Percentiles rank a stretch among this genome's conserved stretches.
Evolutionary conservation across 768 basidiomycete species (phyloP).

Genomic region (Peribolospora baueri): DNA sequence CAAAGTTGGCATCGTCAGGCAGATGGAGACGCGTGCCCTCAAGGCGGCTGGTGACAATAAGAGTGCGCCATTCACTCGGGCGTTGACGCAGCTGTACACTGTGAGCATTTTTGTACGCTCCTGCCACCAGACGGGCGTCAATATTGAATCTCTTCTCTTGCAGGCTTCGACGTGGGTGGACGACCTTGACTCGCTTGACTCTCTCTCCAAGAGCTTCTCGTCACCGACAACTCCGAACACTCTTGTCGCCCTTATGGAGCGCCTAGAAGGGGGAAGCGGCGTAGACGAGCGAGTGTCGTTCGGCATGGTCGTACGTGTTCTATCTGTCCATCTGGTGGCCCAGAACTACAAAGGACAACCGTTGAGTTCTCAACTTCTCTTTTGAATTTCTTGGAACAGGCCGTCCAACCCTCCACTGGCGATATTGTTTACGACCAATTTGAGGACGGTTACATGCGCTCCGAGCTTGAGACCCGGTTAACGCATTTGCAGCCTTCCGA

Average conservation of each 20-base stretch:
- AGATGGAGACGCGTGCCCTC: constrained; percentile 66
- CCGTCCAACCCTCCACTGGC: constrained; percentile 63
- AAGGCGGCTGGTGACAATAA: constrained; percentile 60
- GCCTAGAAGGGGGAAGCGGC: constrained; percentile 23
- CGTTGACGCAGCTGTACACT: constrained; percentile 57
- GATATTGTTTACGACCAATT: constrained; percentile 63
- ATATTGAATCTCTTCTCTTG: too few relatives aligned
- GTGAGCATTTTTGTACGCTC: constrained; percentile 46
- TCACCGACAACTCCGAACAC: constrained; percentile 32
- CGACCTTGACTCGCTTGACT: constrained; percentile 16
- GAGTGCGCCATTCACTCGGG: constrained; percentile 45
- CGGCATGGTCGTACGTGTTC: constrained; percentile 30
- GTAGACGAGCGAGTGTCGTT: constrained; percentile 30
- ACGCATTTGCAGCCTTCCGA: constrained; percentile 66
- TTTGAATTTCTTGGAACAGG: constrained; percentile 6
- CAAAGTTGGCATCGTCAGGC: constrained; percentile 60
- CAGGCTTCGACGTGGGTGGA: constrained; percentile 46
- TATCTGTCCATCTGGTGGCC: too few relatives aligned
- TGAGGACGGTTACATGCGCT: constrained; percentile 54
- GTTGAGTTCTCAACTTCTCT: too few relatives aligned
- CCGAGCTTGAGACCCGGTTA: constrained; percentile 79
- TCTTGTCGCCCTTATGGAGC: constrained; percentile 51
- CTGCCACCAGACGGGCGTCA: background rate
- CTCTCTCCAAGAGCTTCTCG: too few relatives aligned
- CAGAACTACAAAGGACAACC: too few relatives aligned